phyloP scores from a whole-genome alignment of 805 yeast genomes.

The Starmerella riodocensis region DNA sequence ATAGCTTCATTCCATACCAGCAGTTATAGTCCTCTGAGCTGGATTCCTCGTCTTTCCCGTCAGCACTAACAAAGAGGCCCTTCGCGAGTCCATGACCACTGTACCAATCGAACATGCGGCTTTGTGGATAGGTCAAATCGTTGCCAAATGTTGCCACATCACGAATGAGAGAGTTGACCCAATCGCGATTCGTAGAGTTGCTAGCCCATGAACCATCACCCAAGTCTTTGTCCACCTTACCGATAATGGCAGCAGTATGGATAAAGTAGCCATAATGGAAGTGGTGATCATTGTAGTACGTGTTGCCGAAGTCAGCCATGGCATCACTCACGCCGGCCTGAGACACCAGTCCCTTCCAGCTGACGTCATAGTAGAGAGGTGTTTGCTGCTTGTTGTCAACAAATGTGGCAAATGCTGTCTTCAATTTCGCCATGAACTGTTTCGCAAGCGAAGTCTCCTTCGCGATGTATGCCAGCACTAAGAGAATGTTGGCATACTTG shows the following conservation, averaged over 20 bases:
- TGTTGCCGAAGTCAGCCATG: constrained; percentile 59
- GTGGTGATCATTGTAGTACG: constrained; percentile 75
- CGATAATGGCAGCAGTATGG: constrained; percentile 71
- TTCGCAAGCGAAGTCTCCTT: constrained; percentile 41
- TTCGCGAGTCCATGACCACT: constrained; percentile 66
- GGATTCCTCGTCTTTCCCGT: constrained; percentile 62
- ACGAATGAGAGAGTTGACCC: constrained; percentile 49
- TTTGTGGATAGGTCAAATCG: constrained; percentile 49
- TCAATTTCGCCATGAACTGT: constrained; percentile 41
- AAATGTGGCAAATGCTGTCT: constrained; percentile 57
- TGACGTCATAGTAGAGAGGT: constrained; percentile 65
- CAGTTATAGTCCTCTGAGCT: constrained; percentile 60
- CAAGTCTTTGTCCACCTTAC: constrained; percentile 41
- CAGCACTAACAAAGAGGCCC: constrained; percentile 48
- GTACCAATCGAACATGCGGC: constrained; percentile 57
- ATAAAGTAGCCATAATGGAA: constrained; percentile 77
- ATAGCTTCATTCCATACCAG: constrained; percentile 53
- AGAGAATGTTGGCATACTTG: constrained; percentile 76
- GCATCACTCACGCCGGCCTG: constrained; percentile 27
- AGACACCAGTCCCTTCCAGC: constrained; percentile 37
- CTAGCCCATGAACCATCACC: constrained; percentile 38
- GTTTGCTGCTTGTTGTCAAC: constrained; percentile 52
- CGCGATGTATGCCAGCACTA: constrained; percentile 54
- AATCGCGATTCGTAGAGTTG: constrained; percentile 32
- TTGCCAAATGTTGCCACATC: constrained; percentile 47